Evolutionary conservation across 495 filamentous ascomycete genomes (phyloP), one percentile per base, ranked within the genome.

Genomic region (Thozetella sp.): DNA sequence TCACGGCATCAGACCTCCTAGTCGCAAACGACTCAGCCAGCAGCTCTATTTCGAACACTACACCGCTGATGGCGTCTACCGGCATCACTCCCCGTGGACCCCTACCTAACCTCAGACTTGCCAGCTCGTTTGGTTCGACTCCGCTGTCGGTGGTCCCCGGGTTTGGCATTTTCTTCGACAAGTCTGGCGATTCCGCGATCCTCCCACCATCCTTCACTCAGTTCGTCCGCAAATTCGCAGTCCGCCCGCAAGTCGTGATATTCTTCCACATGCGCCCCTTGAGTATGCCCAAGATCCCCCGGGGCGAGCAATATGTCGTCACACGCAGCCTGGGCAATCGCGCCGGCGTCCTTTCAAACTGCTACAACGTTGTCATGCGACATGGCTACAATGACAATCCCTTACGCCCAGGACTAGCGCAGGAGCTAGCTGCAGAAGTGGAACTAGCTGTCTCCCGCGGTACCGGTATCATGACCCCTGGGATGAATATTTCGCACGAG

Each of bases 381-480:
- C 84, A 90, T 62, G 88, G 87, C 19, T 90, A 89, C 62, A 84
- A 76, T 52, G 88, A 90, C 57, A 75, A 80, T 15, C 76, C 89
- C 53, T 72, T 90, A 25, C 82, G 76, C 3, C 77, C 77, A 0
- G 76, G 88, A 56, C 75, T 90, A 15, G 85, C 75, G 0, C 64
- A 67, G 22, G 59, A 83, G 10, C 73, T 88, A 48, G 77, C 78
- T 46, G 81, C 84, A 45, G 72, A 88, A 56, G 62, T 90, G 22
- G 77, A 80, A 26, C 62, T 72, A n/a, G 81, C 69, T 57, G 66
- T 83, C 51, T 72, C 68, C 3, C 63, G 63, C 22, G 24, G 56
- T 23, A 58, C 40, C 19, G 54, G n/a, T n/a, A n/a, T n/a, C n/a
- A 25, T 25, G 63, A 60, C 17, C 48, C 58, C 9, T 56, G 57